Percentiles rank a stretch among this genome's conserved stretches.
Evolutionary conservation across 2,329 filamentous ascomycete species (phyloP).

Genomic region (Endoconidiophora polonica): DNA sequence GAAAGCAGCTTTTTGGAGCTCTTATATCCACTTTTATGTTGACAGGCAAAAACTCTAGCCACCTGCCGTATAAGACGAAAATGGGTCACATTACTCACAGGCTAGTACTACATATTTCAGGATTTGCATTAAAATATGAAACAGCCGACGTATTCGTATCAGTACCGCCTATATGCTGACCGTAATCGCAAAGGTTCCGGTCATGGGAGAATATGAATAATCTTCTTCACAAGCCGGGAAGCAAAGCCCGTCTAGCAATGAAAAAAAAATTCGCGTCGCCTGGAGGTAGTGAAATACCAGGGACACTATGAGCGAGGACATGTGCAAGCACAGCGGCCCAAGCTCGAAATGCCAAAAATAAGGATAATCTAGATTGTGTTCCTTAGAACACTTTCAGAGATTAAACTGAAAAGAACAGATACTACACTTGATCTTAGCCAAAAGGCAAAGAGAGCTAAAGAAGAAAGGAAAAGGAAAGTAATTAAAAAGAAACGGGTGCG

Average conservation of each 20-base stretch:
- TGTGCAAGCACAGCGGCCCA: constrained; percentile 14
- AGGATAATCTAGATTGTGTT: constrained; percentile 64
- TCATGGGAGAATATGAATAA: too few species aligned
- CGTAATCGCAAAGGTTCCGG: too few species aligned
- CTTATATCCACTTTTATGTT: too few species aligned
- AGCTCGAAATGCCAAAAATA: constrained; percentile 36
- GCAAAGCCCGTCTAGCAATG: constrained; percentile 10
- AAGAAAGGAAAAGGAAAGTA: constrained; percentile 49
- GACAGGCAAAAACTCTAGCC: too few species aligned
- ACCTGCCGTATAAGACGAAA: too few species aligned
- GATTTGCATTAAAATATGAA: not conserved
- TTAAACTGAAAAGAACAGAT: constrained; percentile 98
- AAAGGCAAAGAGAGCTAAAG: constrained; percentile 23
- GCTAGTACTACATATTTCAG: not conserved
- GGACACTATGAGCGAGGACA: constrained; percentile 13
- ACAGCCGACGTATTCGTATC: not conserved
- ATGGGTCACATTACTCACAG: not conserved
- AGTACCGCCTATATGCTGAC: not conserved
- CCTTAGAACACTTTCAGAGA: constrained; percentile 72
- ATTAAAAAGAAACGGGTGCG: constrained; percentile 54
- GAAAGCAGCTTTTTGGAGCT: too few species aligned
- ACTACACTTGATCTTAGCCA: constrained; percentile 89
- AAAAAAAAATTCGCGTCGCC: constrained; percentile 14
- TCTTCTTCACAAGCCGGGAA: constrained; percentile 10
- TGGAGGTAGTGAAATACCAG: constrained; percentile 15